Base-by-base conservation (phyloP, 2,329 filamentous ascomycete genomes). In the Capronia coronata region DNA sequence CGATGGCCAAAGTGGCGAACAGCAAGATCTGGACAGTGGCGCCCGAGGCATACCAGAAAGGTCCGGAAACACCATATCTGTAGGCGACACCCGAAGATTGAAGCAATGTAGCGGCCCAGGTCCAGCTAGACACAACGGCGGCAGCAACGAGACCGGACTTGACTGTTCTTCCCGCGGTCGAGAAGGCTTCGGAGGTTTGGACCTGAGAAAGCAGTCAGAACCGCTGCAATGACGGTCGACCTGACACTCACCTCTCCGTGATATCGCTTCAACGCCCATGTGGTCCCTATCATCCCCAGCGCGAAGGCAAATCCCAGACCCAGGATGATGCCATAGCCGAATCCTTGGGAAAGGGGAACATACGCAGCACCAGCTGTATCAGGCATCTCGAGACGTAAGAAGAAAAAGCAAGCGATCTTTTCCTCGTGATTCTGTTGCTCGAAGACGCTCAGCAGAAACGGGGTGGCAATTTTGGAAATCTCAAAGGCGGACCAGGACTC, bases 131-230 rank as follows among this genome's bases (percentile, higher is more conserved):
- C 2, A 94, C 87, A n/a, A 95, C 89, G 13, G 88, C 89, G 3
- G 87, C 86, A 9, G 87, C 86, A 0, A 94, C 87, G 11, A 95
- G 75, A 37, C 89, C 90, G 7, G 87, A 89, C 65, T 94, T 95
- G 58, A 95, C 87, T 1, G 86, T 89, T 54, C 90, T 77, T 14
- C 88, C 88, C 43, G 89, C 89, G 0, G 89, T 94, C 56, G 79
- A 89, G 74, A 95, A 95, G 80, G 89, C 93, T 70, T 95, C 89
- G 0, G 86, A 90, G 0, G 90, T 95, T 66, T 94, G 88, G 2
- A 90, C 73, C 66, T 93, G 29, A 18, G 2, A 39, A 18, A 9
- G 11, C 6, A 23, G 42, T 45, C 23, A 29, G 14, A 18, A 6
- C 6, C 30, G 10, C 5, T n/a, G 29, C 13, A n/a, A n/a, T n/a